Conservation (phyloP, 2,329 filamentous ascomycete genomes). For the Raffaelea albimanens region DNA sequence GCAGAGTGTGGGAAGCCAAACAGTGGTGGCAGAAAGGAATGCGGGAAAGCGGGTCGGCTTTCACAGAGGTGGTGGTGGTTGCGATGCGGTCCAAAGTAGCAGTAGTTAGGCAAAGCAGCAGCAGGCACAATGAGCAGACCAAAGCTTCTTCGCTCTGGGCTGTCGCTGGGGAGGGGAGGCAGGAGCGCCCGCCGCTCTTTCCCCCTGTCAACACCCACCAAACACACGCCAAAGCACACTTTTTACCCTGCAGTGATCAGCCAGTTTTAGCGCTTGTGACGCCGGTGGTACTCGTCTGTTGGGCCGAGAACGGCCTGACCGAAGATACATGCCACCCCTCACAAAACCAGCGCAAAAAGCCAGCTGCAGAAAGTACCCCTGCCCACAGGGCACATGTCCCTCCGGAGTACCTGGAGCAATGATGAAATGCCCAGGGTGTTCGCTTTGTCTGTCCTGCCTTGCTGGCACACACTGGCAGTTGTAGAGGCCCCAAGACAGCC, state of each 20-base stretch:
- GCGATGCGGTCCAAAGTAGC: constrained; percentile 2
- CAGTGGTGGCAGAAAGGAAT: constrained; percentile 7
- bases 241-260: background rate
- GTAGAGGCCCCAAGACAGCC: too few species aligned
- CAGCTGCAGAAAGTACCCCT: too few species aligned
- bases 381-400: too few species aligned
- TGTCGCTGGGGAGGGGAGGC: background rate
- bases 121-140: too few species aligned
- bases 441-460: too few species aligned
- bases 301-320: background rate
- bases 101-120: too few species aligned
- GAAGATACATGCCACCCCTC: background rate
- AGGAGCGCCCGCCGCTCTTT: constrained; percentile 1
- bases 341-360: too few species aligned
- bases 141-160: background rate
- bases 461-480: too few species aligned
- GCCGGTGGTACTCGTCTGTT: background rate
- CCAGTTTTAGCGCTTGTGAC: constrained; percentile 1
- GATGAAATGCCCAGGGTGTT: too few species aligned
- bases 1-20: background rate
- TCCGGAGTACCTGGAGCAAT: too few species aligned
- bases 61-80: background rate
- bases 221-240: too few species aligned
- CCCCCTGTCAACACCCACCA: constrained; percentile 3
- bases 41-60: constrained; percentile 14